Conservation (phyloP, 2,329 filamentous ascomycete species). For the Phialemoniopsis sp. region DNA sequence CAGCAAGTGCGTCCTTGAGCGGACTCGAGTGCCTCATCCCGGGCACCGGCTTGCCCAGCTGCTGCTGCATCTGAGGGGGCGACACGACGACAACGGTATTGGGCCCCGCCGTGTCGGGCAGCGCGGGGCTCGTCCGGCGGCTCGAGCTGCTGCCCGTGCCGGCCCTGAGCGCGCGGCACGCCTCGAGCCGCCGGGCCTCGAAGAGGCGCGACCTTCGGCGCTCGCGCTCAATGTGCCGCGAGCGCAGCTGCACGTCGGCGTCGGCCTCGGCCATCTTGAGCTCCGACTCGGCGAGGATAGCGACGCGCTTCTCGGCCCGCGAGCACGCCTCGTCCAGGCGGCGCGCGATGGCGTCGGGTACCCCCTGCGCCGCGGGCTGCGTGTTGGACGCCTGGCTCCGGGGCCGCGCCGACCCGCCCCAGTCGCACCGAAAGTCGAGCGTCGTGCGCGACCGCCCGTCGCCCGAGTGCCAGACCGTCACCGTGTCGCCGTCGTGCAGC, state of each 20-base stretch:
- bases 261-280: conserved; percentile 36
- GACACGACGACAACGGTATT: no score
- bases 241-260: conserved; percentile 37
- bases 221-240: conserved; percentile 37
- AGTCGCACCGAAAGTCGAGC: conserved; percentile 49
- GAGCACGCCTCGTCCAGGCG: conserved; percentile 45
- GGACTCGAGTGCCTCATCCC: no score
- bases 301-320: conserved; percentile 38
- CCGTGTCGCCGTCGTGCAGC: conserved; percentile 71
- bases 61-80: no score
- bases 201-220: conserved; percentile 44
- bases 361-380: conserved; percentile 10
- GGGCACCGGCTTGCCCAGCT: no score
- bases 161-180: conserved; percentile 32
- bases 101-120: no score
- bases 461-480: conserved; percentile 63
- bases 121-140: conserved; percentile 9
- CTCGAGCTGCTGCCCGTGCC: conserved; percentile 9
- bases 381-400: conserved; percentile 22
- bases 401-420: conserved; percentile 47
- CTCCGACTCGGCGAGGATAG: conserved; percentile 32
- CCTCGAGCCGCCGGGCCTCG: conserved; percentile 42
- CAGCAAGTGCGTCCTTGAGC: no score
- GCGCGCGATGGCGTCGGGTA: conserved; percentile 31
- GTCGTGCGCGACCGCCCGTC: conserved; percentile 24